Conservation (phyloP, 768 basidiomycete genomes). For the Leccinum incarnatum region DNA sequence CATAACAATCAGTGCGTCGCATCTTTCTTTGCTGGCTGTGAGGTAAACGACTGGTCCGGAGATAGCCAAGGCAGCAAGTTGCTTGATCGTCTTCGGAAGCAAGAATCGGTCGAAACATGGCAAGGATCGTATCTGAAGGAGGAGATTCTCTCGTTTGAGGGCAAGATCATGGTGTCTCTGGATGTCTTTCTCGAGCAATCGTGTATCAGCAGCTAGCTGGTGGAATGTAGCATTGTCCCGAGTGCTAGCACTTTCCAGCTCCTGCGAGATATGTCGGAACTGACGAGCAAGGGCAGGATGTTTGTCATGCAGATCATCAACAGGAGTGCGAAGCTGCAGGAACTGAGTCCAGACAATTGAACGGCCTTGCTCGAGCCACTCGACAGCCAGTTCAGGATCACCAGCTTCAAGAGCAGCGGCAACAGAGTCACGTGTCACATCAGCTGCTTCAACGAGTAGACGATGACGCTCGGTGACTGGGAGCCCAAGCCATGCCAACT, state of each 20-base stretch:
- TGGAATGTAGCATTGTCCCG: neutral
- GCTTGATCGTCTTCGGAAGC: too few species aligned
- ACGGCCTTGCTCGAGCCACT: neutral
- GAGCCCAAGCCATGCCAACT: neutral
- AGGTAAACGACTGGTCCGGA: too few species aligned
- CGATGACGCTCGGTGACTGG: neutral
- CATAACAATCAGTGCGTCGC: too few species aligned
- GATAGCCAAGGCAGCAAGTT: too few species aligned
- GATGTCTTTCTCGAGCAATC: neutral
- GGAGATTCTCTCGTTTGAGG: neutral
- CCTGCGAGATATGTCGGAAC: neutral
- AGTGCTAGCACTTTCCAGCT: neutral
- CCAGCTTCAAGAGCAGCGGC: neutral
- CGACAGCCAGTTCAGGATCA: neutral
- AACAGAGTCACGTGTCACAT: neutral
- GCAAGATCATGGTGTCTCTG: neutral
- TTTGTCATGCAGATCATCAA: neutral
- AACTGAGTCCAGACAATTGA: neutral
- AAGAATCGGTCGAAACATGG: too few species aligned
- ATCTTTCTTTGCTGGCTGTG: too few species aligned
- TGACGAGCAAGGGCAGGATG: neutral
- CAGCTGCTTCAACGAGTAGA: neutral
- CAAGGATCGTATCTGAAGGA: neutral
- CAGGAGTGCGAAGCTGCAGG: neutral
- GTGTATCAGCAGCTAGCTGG: neutral